Base-by-base conservation (phyloP, 1,139 yeast species). In the Sugiyamaella japonica region DNA sequence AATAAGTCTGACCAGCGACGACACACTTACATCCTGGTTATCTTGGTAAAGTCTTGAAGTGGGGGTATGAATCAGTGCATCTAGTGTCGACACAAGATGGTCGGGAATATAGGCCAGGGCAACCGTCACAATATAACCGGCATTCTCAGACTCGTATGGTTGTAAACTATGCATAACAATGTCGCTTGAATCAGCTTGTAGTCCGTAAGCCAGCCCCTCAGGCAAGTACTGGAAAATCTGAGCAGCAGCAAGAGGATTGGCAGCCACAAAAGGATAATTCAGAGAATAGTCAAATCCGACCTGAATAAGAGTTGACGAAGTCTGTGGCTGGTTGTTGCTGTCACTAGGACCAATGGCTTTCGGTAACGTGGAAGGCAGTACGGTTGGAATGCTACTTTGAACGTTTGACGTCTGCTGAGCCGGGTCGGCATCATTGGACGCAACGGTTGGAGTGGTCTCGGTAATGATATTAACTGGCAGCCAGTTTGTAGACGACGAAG, bases 171-270 rank as follows among this genome's bases (percentile, higher is more conserved):
- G 60, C 70, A 74, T 67, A 15, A 66, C 59, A 29, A 72, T 63
- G 40, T 66, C 60, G 50, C 62, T 54, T 8, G 57, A 48, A 44
- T 63, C 64, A 23, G 67, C 56, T 17, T 61, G 63, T 43, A 74
- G 60, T 7, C 76, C 77, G 48, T 67, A 63, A 3, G 73, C 69
- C 15, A 75, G 54, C 20, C 77, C 78, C 40, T 59, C 58, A 7
- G 78, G 78, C 52, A 75, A 62, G 61, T 71, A 73, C 44, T 70
- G 66, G 60, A 75, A 74, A 52, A 75, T 71, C 63, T 75, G 78
- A 9, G 78, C 77, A 6, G 73, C 77, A 2, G 77, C 66, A 23
- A 74, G 59, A 10, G 77, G 74, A 59, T 73, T 66, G 36, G 62
- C 59, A 7, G 70, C 76, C 34, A 75, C 72, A 61, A 73, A 74